Evolutionary conservation across 306 rosid species (phyloP).

Genomic region (Gynostemma pentaphyllum): DNA sequence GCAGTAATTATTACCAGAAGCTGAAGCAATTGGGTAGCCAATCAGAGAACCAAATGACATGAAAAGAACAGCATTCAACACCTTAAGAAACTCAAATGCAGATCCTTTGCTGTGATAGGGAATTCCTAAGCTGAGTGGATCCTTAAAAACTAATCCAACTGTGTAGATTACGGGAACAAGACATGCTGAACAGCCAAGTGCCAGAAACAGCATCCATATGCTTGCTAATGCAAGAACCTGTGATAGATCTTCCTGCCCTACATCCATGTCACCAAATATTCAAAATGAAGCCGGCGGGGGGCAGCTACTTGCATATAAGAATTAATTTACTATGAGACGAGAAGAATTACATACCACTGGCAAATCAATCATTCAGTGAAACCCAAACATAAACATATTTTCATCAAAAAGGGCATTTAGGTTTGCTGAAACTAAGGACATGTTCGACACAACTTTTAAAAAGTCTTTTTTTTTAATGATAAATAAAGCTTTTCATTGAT

Average conservation of each 20-base stretch:
- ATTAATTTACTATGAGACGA: neutral
- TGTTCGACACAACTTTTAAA: too few species aligned
- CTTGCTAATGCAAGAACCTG: conserved; percentile 77
- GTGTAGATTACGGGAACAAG: conserved; percentile 49
- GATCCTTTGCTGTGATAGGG: conserved; percentile 31
- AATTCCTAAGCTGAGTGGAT: conserved; percentile 33
- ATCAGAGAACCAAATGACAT: conserved; percentile 41
- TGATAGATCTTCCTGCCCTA: conserved; percentile 98
- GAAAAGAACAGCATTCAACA: conserved; percentile 41
- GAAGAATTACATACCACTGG: neutral
- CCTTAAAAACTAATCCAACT: conserved; percentile 42
- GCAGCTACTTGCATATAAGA: too few species aligned
- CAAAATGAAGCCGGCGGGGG: conserved; percentile 22
- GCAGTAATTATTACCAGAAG: conserved; percentile 44
- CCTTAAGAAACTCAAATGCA: conserved; percentile 28
- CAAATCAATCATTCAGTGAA: neutral
- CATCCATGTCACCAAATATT: conserved; percentile 77
- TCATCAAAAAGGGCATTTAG: neutral
- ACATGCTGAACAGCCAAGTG: conserved; percentile 57
- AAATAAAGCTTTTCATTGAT: too few species aligned
- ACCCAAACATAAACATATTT: neutral
- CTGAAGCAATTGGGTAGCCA: conserved; percentile 65
- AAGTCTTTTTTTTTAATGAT: too few species aligned
- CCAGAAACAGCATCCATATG: conserved; percentile 65
- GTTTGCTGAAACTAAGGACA: neutral